Conservation (phyloP, 2,329 filamentous ascomycete genomes). For the Sphaerulina populicola region DNA sequence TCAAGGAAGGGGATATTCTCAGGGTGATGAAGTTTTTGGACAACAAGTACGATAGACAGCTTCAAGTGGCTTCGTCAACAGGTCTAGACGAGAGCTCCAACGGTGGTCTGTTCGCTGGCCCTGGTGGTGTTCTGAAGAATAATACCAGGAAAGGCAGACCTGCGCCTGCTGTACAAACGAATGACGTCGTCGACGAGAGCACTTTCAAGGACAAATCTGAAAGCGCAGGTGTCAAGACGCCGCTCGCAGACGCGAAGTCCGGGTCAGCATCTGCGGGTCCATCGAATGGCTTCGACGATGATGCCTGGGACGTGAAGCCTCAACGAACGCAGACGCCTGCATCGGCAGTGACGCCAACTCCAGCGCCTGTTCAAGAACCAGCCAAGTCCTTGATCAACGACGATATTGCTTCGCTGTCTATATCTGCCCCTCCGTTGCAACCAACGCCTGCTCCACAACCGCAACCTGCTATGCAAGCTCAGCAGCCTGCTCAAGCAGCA, state of each 20-base stretch:
- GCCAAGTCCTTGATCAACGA: constrained; percentile 54
- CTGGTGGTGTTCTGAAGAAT: constrained; percentile 82
- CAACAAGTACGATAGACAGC: constrained; percentile 61
- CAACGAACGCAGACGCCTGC: constrained; percentile 48
- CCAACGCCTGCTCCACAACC: constrained; percentile 45
- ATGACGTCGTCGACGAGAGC: constrained; percentile 78
- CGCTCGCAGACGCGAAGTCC: constrained; percentile 39
- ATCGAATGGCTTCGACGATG: constrained; percentile 72
- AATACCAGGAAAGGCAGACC: constrained; percentile 91
- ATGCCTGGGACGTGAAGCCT: constrained; percentile 94
- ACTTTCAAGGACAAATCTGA: constrained; percentile 60
- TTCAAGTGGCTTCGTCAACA: constrained; percentile 37
- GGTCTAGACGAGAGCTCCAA: constrained; percentile 49
- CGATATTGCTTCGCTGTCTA: constrained; percentile 59
- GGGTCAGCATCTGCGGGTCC: constrained; percentile 41
- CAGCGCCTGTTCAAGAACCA: constrained; percentile 31
- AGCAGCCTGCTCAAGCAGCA: constrained; percentile 34
- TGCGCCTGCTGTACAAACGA: constrained; percentile 74
- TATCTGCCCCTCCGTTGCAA: constrained; percentile 53
- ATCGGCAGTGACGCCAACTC: constrained; percentile 31
- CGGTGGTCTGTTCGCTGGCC: constrained; percentile 79
- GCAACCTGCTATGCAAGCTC: constrained; percentile 37
- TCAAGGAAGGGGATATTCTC: constrained; percentile 93
- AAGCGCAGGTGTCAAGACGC: constrained; percentile 37
- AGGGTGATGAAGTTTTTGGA: constrained; percentile 89